Base-by-base conservation (phyloP, 2,329 filamentous ascomycete species). In the Nemania sp. region DNA sequence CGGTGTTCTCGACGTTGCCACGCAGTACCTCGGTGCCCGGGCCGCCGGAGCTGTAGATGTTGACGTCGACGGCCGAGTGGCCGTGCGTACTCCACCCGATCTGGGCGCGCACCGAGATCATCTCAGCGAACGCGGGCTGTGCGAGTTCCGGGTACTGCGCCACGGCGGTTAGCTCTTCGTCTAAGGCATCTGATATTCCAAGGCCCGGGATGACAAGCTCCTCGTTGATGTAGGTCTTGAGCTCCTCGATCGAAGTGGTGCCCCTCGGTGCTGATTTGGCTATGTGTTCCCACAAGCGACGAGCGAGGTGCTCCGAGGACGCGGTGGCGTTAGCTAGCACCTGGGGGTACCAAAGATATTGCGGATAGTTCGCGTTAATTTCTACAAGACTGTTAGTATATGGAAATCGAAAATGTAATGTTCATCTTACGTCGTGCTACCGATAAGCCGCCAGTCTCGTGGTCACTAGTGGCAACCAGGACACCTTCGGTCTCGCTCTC, bases 61-160 rank as follows among this genome's bases (percentile, higher is more conserved):
- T 99, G 56, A 99, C 96, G 78, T 99, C 96, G 7, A 96, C 94
- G 59, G 91, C 96, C 22, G 91, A 92, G 82, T 99, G 96, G 29
- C 96, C 96, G 79, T 98, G 95, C 0, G 94, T 97, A 71, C 88
- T 91, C 96, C 96, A 99, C 15, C 96, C 97, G 51, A 97, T 88
- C 77, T 97, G 93, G 1, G 94, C 93, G 68, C 96, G 89, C 4
- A 92, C 87, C 73, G 93, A 97, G 73, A 98, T 88, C 83, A 99
- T 95, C 76, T 93, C 90, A 0, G 94, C 90, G 77, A 98, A 92
- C 1, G 87, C 82, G 3, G 85, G 80, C 35, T 85, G 81, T 11
- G 90, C 85, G 3, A 81, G 79, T 1, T 83, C 83, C 0, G 90
- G 87, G 27, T 85, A 80, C 38, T 88, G 81, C 26, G 93, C 84